These are phyloP conservation scores for Penicillium riverlandense DNA, from an alignment of 495 filamentous ascomycete genomes.

Conservation along the genomic window DNA sequence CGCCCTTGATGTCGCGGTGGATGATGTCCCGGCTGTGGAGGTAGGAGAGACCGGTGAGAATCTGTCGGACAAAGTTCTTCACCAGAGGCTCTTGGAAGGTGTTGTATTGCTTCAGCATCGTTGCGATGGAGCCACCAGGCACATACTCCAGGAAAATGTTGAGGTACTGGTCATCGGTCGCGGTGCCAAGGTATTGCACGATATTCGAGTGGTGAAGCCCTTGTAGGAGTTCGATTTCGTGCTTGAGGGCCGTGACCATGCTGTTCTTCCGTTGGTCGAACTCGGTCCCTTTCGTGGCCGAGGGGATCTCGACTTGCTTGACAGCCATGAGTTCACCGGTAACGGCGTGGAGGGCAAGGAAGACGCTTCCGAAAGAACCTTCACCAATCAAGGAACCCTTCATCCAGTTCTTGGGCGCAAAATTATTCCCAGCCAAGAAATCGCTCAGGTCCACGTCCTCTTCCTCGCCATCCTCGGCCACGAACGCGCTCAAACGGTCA, in stretches of 20 bases:
- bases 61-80: conserved; percentile 94
- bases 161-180: conserved; percentile 81
- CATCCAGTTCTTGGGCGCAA: conserved; percentile 98
- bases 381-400: conserved; percentile 95
- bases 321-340: conserved; percentile 97
- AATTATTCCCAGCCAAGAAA: conserved; percentile 85
- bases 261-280: conserved; percentile 88
- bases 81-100: conserved; percentile 88
- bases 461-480: conserved; percentile 78
- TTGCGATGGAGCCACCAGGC: conserved; percentile 91
- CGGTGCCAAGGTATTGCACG: conserved; percentile 93
- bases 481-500: conserved; percentile 53
- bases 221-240: conserved; percentile 88
- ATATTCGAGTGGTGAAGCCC: conserved; percentile 96
- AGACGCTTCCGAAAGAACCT: conserved; percentile 95
- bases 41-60: conserved; percentile 89
- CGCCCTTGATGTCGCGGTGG: conserved; percentile 97
- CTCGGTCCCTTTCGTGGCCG: conserved; percentile 65
- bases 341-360: conserved; percentile 91
- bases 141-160: conserved; percentile 99
- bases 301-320: conserved; percentile 94
- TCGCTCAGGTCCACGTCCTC: conserved; percentile 69
- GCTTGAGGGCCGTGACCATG: conserved; percentile 96
- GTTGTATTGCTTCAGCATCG: conserved; percentile 97
- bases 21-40: conserved; percentile 94